Evolutionary conservation across 2,329 filamentous ascomycete species (phyloP).

Genomic region (Fusarium tupiense): DNA sequence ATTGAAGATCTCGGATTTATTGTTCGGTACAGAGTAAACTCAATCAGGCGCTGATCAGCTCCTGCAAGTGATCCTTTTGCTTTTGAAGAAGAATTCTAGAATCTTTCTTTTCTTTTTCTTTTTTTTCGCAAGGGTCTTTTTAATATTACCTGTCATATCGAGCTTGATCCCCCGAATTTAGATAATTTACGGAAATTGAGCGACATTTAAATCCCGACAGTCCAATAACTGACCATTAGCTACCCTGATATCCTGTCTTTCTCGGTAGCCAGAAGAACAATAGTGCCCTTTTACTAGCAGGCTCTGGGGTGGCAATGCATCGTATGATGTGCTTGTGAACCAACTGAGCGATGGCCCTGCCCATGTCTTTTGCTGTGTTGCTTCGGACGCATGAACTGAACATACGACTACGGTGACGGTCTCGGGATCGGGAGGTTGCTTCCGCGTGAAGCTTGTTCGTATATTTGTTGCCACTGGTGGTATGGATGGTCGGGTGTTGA

Average conservation of each 20-base stretch:
- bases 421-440: neutral
- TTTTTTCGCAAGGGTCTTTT: neutral
- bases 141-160: constrained; percentile 1
- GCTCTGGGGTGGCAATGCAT: neutral
- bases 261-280: neutral
- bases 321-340: neutral
- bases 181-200: neutral
- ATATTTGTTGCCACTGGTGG: neutral
- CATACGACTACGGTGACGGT: neutral
- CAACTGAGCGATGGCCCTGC: neutral
- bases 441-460: neutral
- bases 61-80: neutral
- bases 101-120: neutral
- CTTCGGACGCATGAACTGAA: neutral
- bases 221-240: neutral
- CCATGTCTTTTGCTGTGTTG: neutral
- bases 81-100: neutral
- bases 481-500: neutral
- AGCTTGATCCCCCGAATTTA: neutral
- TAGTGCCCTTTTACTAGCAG: neutral
- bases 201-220: neutral
- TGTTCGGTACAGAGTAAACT: neutral
- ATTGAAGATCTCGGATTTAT: neutral
- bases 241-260: neutral
- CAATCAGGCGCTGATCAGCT: neutral